A percentile compares a stretch with the other conserved stretches of the same genome.
Conservation (phyloP, 495 filamentous ascomycete species). For the Cryomyces antarcticus region DNA sequence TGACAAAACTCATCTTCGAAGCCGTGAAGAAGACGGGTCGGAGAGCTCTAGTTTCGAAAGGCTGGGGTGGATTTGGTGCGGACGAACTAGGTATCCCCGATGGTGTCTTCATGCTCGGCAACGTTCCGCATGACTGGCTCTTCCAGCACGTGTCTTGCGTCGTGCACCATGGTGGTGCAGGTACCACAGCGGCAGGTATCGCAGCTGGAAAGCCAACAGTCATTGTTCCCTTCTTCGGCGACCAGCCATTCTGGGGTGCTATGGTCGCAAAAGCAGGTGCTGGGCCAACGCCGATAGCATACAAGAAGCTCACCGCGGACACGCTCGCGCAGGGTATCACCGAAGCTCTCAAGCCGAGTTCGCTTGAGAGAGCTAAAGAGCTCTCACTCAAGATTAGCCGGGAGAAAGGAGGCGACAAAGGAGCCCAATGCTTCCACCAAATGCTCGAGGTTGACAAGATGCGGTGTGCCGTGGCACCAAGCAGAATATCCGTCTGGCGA, state of each 20-base stretch:
- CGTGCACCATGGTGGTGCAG: constrained; percentile 46
- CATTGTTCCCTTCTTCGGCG: constrained; percentile 47
- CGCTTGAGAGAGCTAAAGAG: constrained; percentile 17
- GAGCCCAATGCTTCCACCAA: constrained; percentile 22
- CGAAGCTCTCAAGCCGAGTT: constrained; percentile 18
- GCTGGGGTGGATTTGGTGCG: constrained; percentile 41
- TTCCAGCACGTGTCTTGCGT: constrained; percentile 41
- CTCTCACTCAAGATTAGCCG: constrained; percentile 17
- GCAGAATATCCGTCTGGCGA: constrained; percentile 18
- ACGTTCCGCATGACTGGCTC: constrained; percentile 46
- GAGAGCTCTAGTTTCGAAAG: constrained; percentile 39
- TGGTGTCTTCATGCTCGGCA: constrained; percentile 35
- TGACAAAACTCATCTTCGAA: constrained; percentile 33
- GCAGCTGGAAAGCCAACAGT: constrained; percentile 34
- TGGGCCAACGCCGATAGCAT: constrained; percentile 25
- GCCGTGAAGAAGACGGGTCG: constrained; percentile 29
- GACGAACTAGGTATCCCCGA: constrained; percentile 20
- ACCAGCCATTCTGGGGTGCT: constrained; percentile 38
- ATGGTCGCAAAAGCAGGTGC: constrained; percentile 34
- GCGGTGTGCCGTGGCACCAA: constrained; percentile 17
- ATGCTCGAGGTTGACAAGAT: constrained; percentile 19
- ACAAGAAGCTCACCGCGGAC: constrained; percentile 23
- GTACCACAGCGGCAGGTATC: constrained; percentile 44
- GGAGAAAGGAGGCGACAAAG: constrained; percentile 19
- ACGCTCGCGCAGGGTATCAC: constrained; percentile 23